A percentile compares a stretch with the other conserved stretches of the same genome.
Evolutionary conservation across 2,329 filamentous ascomycete species (phyloP).

Genomic region (Microdochium bolleyi): DNA sequence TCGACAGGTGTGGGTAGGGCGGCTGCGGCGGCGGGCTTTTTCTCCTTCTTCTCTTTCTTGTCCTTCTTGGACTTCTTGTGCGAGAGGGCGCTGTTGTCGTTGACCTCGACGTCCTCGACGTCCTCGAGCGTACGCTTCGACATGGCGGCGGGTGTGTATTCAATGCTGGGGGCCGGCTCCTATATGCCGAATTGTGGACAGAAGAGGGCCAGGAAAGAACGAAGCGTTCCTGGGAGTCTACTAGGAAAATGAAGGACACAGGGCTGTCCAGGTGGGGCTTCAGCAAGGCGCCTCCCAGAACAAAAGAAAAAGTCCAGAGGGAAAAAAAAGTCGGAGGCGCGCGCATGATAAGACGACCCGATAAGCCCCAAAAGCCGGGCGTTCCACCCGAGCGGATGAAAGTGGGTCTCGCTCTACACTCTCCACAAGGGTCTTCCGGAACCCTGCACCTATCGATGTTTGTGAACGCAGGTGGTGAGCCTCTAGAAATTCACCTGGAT

Average conservation of each 20-base stretch:
- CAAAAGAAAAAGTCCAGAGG: background rate
- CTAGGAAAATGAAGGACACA: background rate
- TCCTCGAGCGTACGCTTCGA: constrained; percentile 22
- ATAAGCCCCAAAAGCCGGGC: background rate
- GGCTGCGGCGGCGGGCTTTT: constrained; percentile 8
- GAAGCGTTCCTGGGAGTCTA: background rate
- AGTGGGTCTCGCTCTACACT: background rate
- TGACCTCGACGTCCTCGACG: constrained; percentile 14
- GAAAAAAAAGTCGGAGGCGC: background rate
- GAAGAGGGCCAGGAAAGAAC: background rate
- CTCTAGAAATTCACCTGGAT: too few relatives aligned
- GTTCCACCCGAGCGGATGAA: too few relatives aligned
- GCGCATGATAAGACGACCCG: background rate
- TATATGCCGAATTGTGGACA: too few relatives aligned
- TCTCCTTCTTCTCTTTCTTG: constrained; percentile 20
- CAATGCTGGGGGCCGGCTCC: background rate
- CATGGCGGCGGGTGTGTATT: constrained; percentile 10
- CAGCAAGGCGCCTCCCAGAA: background rate
- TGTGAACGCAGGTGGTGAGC: too few relatives aligned
- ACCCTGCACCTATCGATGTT: background rate
- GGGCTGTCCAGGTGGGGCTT: background rate
- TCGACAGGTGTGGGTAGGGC: constrained; percentile 10
- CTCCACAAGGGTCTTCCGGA: background rate
- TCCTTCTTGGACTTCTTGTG: constrained; percentile 33
- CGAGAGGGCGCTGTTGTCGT: constrained; percentile 9